phyloP scores from a whole-genome alignment of 2,329 filamentous ascomycete species.

The Neocatenulostroma microsporum region DNA sequence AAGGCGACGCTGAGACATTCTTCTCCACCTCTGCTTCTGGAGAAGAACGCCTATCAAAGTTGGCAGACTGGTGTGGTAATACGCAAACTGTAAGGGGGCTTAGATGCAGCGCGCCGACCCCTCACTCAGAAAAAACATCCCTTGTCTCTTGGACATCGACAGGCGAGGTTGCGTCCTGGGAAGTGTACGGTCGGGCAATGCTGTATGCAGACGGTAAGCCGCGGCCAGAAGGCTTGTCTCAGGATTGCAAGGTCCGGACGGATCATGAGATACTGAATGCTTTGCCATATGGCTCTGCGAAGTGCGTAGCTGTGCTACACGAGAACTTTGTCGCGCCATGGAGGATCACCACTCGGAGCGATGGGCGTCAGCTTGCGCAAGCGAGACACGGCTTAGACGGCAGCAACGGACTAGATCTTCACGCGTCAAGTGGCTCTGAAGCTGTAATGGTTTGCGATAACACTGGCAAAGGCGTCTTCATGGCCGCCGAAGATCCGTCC shows the following conservation, averaged over 20 bases:
- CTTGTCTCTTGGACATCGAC: conserved; percentile 1
- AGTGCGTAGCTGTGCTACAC: too few relatives aligned
- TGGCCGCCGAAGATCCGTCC: too few relatives aligned
- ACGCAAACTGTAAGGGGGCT: not conserved
- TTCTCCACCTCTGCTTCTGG: conserved; percentile 55
- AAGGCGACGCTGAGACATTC: conserved; percentile 67
- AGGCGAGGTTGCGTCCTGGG: conserved; percentile 6
- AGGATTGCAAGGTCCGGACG: too few relatives aligned
- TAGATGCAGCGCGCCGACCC: too few relatives aligned
- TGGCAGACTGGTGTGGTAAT: conserved; percentile 15
- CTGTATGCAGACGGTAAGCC: too few relatives aligned
- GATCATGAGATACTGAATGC: too few relatives aligned
- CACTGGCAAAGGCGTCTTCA: not conserved
- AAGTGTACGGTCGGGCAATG: too few relatives aligned
- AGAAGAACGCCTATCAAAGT: conserved; percentile 12
- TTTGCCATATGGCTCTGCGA: too few relatives aligned
- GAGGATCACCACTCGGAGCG: not conserved
- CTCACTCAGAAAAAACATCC: conserved; percentile 3
- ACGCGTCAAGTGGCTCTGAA: too few relatives aligned
- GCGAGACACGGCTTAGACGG: not conserved
- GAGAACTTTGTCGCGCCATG: too few relatives aligned
- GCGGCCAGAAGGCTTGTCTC: too few relatives aligned
- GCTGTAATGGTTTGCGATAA: not conserved
- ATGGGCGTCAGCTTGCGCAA: not conserved
- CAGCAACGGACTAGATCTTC: not conserved